Evolutionary conservation across 495 filamentous ascomycete species (phyloP).

Genomic region (Trichoderma orchidacearum): DNA sequence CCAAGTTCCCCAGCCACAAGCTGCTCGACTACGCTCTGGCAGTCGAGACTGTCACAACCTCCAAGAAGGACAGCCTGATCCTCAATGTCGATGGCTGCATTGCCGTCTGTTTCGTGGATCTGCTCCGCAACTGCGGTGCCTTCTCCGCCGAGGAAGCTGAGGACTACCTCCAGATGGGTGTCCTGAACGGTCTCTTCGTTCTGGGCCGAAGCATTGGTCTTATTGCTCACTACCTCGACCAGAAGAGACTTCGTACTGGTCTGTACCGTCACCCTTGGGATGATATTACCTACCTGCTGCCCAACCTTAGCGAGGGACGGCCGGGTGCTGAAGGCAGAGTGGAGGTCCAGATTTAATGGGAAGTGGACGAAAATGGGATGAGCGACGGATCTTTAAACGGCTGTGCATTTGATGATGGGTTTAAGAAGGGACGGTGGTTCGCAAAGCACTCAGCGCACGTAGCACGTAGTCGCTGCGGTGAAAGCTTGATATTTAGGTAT

Average conservation of each 20-base stretch:
- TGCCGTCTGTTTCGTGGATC: slow-evolving; percentile 96
- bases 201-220: slow-evolving; percentile 92
- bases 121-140: slow-evolving; percentile 94
- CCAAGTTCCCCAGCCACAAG: slow-evolving; percentile 93
- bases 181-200: slow-evolving; percentile 98
- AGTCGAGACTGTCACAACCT: slow-evolving; percentile 94
- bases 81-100: slow-evolving; percentile 97
- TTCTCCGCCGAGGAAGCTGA: slow-evolving; percentile 76
- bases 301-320: slow-evolving; percentile 56
- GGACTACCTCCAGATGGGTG: slow-evolving; percentile 84
- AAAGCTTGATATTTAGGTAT: background rate
- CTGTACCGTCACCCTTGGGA: slow-evolving; percentile 99
- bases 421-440: background rate
- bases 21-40: slow-evolving; percentile 97
- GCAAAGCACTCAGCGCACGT: background rate
- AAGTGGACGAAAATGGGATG: background rate
- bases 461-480: background rate
- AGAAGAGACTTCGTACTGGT: slow-evolving; percentile 96
- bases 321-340: slow-evolving; percentile 80
- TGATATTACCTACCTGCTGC: slow-evolving; percentile 92
- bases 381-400: background rate
- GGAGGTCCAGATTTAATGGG: slow-evolving; percentile 53
- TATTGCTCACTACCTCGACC: slow-evolving; percentile 98
- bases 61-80: slow-evolving; percentile 99
- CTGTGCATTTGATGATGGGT: background rate